These are phyloP conservation scores for Anthracocystis panici-leucophaei DNA, from an alignment of 1,284 basidiomycete species.

Conservation along the genomic window DNA sequence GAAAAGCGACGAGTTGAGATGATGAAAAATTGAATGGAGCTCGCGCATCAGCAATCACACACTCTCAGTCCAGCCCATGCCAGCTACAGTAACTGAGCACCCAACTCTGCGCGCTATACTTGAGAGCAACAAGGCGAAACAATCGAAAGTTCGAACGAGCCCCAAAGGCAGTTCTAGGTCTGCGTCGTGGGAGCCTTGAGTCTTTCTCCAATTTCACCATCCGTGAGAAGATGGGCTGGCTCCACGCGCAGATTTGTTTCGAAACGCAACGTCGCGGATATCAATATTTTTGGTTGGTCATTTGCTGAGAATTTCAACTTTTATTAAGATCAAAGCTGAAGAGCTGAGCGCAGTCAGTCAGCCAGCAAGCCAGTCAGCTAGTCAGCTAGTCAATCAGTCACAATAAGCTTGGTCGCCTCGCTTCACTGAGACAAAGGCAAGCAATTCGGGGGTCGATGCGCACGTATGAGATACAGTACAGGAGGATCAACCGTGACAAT, in stretches of 20 bases:
- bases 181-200: too few species aligned
- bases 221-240: too few species aligned
- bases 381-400: conserved; percentile 3
- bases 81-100: too few species aligned
- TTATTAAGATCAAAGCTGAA: background rate
- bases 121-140: too few species aligned
- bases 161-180: too few species aligned
- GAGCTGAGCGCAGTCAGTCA: background rate
- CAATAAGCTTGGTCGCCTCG: too few species aligned
- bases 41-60: too few species aligned
- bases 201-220: background rate
- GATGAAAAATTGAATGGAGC: background rate
- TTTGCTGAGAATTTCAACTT: background rate
- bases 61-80: too few species aligned
- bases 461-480: background rate
- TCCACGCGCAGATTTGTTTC: background rate
- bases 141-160: too few species aligned
- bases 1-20: background rate
- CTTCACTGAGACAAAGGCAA: background rate
- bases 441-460: conserved; percentile 13
- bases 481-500: conserved; percentile 2
- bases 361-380: background rate
- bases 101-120: too few species aligned
- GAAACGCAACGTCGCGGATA: conserved; percentile 12
- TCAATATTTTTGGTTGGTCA: background rate